Evolutionary conservation across 257 asterid genomes (phyloP), one percentile per base, ranked within the genome.

Genomic region (Dorcoceras hygrometricum): DNA sequence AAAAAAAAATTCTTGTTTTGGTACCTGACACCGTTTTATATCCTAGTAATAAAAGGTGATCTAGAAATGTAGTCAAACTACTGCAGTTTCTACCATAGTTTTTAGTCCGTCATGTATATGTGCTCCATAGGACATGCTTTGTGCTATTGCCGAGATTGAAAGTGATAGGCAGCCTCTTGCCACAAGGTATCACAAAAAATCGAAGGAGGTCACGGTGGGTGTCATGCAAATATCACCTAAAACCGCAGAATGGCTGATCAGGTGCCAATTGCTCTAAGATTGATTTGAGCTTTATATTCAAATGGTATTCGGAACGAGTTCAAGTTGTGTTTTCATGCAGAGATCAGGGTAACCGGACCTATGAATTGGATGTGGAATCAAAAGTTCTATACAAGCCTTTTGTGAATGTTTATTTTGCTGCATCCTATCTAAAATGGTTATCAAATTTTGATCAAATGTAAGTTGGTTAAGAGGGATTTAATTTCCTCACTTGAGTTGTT

Each of bases 61-160:
- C 26, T 46, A 24, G 53, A 63, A 20, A 34, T 12, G 67, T 57
- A 57, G 43, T 24, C 16, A 34, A 27, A 58, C 25, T 61, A 16
- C 34, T 20, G 32, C 48, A n/a, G 70, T 64, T 59, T 71, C 72
- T 62, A 26, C 19, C 16, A 57, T 3, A 4, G 6, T 43, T 1
- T 43, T 39, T 53, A 60, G 68, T 31, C 31, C 55, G n/a, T 65
- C 39, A 60, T 46, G 32, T 71, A 19, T 24, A 36, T 54, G 20
- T 77, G 26, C 63, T 77, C 58, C 64, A 50, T 75, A 93, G 99
- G 97, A 86, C 68, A 86, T 88, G 95, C 84, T 93, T 73, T 93
- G 99, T 75, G 89, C 95, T 57, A 85, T 90, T 74, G 96, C 99
- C 50, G 93, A 86, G 75, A 94, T 93, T 66, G 95, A 93, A 83